Base-by-base conservation (phyloP, 1,139 yeast genomes). In the Candida neerlandica region DNA sequence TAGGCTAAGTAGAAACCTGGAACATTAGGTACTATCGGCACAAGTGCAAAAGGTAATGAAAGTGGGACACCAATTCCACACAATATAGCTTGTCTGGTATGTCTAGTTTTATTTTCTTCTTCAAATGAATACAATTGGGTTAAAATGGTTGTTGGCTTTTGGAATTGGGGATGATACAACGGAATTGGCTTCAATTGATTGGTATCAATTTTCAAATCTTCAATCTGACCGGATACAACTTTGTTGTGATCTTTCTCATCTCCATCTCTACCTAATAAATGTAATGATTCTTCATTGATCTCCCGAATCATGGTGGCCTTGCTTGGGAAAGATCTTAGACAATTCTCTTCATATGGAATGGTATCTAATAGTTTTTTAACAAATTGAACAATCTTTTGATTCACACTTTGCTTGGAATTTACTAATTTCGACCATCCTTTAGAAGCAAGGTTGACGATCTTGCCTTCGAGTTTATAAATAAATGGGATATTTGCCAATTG, bases 1-100 rank as follows among this genome's bases (percentile, higher is more conserved):
- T 87, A 94, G 5, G 88, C 75, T 42, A 92, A 67, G 62, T 91
- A 94, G 59, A 94, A 86, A 0, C 97, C 97, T 0, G 99, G 99
- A n/a, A 94, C 81, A 58, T 94, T 94, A 16, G 99, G 99, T 1
- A 92, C 65, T n/a, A 92, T 76, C 0, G 99, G 99, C 0, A 94
- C 62, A 43, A 91, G 62, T 0, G 90, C 91, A 48, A 91, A 67
- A 1, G 99, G 99, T 6, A 90, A 62, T 0, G 96, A 83, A 42
- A 92, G 56, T 1, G 98, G 98, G 2, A 94, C 69, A 2, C 85
- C 85, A 29, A 86, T 57, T 0, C 81, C 78, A 58, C 89, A 84
- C 39, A 73, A 43, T 4, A 66, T 54, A 23, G 77, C 70, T 55
- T 69, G 67, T 48, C 69, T 71, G 35, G 59, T 54, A 51, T 77